Base-by-base conservation (phyloP, 768 basidiomycete genomes). In the Paxillus rubicundulus region DNA sequence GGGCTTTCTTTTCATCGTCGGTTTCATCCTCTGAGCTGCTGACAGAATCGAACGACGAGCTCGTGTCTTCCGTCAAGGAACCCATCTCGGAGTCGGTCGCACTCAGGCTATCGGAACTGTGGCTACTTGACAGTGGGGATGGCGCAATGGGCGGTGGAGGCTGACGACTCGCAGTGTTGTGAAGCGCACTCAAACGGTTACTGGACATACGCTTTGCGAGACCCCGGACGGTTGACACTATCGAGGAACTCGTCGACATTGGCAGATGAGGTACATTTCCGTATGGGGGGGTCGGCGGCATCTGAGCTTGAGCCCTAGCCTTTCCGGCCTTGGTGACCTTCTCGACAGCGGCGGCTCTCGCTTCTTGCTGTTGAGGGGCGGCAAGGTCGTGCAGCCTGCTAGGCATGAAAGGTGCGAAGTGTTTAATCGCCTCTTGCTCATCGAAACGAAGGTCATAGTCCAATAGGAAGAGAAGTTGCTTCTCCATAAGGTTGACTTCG, bases 401-500 rank as follows among this genome's bases (percentile, higher is more conserved):
- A 16, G 61, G 54, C 74, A 89, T 77, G 70, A 89, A 86, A 3
- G 89, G 85, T 10, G 77, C 80, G 72, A 97, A 94, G 10, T 77
- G 74, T 27, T 64, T 65, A 61, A 87, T 80, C 9, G 87, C 86
- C 62, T 97, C 93, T 24, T 74, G 71, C 72, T 99, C 96, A 60
- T 84, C 80, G 68, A 98, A 92, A 44, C 91, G 85, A 51, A 99
- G 83, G 69, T 98, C 87, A 68, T 89, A 95, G 73, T 96, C 90
- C 61, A 99, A 84, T 53, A 98, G 77, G 69, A 81, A 87, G 49
- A 99, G 84, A 27, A 99, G 82, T 72, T 99, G 93, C 73, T 86
- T 89, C 75, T 99, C 96, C 96, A 98, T 98, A 55, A 95, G 78
- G 71, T 95, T 97, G 70, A 98, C 85, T 74, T 92, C 89, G 10